phyloP scores from a whole-genome alignment of 148 eudicot species.

The Rhododendron williamsianum region DNA sequence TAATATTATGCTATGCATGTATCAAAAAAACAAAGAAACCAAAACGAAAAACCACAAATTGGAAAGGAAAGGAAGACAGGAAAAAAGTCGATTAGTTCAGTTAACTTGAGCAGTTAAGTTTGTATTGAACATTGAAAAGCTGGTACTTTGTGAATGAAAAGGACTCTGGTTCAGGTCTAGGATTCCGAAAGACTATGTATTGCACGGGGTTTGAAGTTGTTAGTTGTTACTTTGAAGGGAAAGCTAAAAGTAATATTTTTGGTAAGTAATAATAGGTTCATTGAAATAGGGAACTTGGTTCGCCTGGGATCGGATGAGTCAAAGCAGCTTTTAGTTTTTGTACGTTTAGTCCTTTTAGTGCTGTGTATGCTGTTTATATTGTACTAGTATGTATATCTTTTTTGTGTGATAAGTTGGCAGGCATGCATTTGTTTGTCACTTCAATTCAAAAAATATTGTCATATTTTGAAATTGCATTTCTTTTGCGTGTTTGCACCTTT shows the following conservation, averaged over 20 bases:
- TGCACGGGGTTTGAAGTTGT: neutral
- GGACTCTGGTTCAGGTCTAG: neutral
- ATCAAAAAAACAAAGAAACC: neutral
- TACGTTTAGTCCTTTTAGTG: neutral
- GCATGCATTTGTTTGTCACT: neutral
- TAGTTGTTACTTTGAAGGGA: neutral
- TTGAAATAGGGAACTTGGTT: neutral
- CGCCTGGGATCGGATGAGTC: neutral
- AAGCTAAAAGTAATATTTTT: too few relatives aligned
- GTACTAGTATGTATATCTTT: neutral
- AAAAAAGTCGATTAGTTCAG: neutral
- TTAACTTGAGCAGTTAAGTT: neutral
- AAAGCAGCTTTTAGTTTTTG: neutral
- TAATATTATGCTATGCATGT: neutral
- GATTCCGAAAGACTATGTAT: neutral
- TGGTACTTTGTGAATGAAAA: neutral
- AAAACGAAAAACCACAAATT: neutral
- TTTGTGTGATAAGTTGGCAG: neutral
- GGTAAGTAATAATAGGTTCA: too few relatives aligned
- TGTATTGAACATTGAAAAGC: neutral
- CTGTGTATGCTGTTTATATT: neutral
- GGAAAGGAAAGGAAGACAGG: neutral
- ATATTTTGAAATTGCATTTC: neutral
- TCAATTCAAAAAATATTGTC: neutral
- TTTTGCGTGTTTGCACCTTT: neutral